phyloP scores from a whole-genome alignment of 176 grass and related monocot genomes.

The bread wheat (Triticum aestivum) region IWGSC_CS_RefSeq_v2.1 NC_057812.1:170322234-170322733 shows the following conservation, averaged over 20 bases:
- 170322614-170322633: not conserved
- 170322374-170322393: too few species aligned
- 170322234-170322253: too few species aligned
- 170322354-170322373: too few species aligned
- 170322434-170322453: too few species aligned
- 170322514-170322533: not conserved
- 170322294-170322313: too few species aligned
- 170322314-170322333: too few species aligned
- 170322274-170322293: too few species aligned
- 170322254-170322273: too few species aligned
- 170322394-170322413: too few species aligned
- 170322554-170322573: not conserved
- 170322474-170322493: not conserved
- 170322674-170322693: constrained; percentile 54
- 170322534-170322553: not conserved
- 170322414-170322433: not conserved
- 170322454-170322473: not conserved
- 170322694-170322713: constrained; percentile 75
- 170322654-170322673: constrained; percentile 46
- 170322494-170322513: not conserved
- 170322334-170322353: too few species aligned
- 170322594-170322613: not conserved
- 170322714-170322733: constrained; percentile 71
- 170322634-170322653: constrained; percentile 4
- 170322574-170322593: not conserved